Conservation (phyloP, 202 grass and related monocot genomes). For the Musa balbisiana region DNA sequence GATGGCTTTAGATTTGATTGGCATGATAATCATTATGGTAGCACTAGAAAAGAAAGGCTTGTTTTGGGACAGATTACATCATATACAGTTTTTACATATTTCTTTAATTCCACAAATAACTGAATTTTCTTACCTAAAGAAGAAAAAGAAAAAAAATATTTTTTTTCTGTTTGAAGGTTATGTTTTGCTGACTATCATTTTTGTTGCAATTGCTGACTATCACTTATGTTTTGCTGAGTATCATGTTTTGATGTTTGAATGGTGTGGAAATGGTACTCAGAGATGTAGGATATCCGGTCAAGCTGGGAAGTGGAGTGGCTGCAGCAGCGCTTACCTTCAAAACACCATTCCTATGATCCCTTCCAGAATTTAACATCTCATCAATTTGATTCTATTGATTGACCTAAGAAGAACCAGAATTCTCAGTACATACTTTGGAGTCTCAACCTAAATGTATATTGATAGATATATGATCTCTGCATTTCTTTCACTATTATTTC, state of each 20-base stretch:
- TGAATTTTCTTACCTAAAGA: too few relatives aligned
- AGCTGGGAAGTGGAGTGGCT: constrained; percentile 83
- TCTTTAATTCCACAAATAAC: not conserved
- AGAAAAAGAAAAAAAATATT: too few relatives aligned
- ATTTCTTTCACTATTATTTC: too few relatives aligned
- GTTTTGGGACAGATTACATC: too few relatives aligned
- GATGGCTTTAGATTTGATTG: too few relatives aligned
- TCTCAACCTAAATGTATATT: too few relatives aligned
- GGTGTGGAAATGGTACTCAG: constrained; percentile 89
- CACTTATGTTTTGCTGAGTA: constrained; percentile 73
- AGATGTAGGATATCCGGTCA: constrained; percentile 88
- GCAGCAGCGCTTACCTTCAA: constrained; percentile 81
- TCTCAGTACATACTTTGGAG: too few relatives aligned
- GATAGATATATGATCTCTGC: too few relatives aligned
- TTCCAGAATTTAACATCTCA: constrained; percentile 43
- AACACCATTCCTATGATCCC: constrained; percentile 72
- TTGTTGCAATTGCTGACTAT: constrained; percentile 62
- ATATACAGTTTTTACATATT: too few relatives aligned
- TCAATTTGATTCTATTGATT: not conserved
- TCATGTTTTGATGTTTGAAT: too few relatives aligned
- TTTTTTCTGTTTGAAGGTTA: not conserved
- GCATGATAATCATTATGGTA: too few relatives aligned
- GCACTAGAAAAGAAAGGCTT: too few relatives aligned
- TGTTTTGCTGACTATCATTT: not conserved
- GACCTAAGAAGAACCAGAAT: not conserved